Evolutionary conservation across 352 stramenopile genomes (phyloP).

Genomic region (Hyphochytrium catenoides): DNA sequence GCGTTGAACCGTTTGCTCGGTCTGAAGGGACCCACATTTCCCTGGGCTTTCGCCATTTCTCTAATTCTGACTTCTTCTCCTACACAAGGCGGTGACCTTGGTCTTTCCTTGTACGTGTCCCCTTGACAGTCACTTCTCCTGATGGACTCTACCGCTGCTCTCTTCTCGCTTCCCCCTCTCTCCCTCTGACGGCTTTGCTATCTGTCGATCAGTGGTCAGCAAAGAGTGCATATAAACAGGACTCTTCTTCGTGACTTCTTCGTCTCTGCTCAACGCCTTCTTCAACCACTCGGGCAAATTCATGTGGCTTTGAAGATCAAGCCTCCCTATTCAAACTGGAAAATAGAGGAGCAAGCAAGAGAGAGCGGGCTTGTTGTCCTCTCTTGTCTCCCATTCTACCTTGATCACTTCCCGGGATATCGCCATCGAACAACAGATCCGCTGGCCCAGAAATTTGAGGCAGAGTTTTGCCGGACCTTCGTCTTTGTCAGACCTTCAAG

Average conservation of each 20-base stretch:
- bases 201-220: too few relatives aligned
- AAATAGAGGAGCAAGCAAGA: slow-evolving; percentile 52
- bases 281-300: slow-evolving; percentile 27
- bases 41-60: too few relatives aligned
- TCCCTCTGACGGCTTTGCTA: too few relatives aligned
- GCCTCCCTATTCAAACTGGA: slow-evolving; percentile 62
- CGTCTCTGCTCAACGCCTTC: slow-evolving; percentile 30
- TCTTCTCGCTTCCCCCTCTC: too few relatives aligned
- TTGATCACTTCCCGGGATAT: slow-evolving; percentile 43
- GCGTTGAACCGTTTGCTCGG: too few relatives aligned
- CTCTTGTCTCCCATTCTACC: slow-evolving; percentile 36
- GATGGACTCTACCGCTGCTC: too few relatives aligned
- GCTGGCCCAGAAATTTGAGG: slow-evolving; percentile 49
- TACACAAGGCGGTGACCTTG: too few relatives aligned
- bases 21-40: too few relatives aligned
- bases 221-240: slow-evolving; percentile 62
- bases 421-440: slow-evolving; percentile 61
- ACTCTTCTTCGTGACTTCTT: slow-evolving; percentile 54
- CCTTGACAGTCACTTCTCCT: too few relatives aligned
- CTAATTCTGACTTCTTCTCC: too few relatives aligned
- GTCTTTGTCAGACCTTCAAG: too few relatives aligned
- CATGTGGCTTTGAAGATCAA: slow-evolving; percentile 60
- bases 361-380: slow-evolving; percentile 41
- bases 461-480: slow-evolving; percentile 51
- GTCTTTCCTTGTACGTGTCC: too few relatives aligned